Conservation (phyloP, 2,329 filamentous ascomycete species). For the Chaetomiaceae sp. region DNA sequence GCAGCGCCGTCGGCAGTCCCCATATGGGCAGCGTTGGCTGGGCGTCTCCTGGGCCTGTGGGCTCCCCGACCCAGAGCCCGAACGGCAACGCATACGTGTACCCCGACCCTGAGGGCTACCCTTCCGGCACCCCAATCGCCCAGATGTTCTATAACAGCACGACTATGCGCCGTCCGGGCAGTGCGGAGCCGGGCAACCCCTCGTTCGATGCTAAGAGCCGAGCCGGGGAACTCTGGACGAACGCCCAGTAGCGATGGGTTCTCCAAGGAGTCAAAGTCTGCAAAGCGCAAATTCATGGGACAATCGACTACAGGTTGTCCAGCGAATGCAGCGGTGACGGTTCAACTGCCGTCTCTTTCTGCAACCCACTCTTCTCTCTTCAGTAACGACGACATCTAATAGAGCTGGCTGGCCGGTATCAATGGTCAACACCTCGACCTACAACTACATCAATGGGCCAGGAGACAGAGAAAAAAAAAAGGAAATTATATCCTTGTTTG, state of each 20-base stretch:
- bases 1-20: slow-evolving; percentile 76
- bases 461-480: too few relatives aligned
- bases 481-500: slow-evolving; percentile 4
- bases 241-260: slow-evolving; percentile 37
- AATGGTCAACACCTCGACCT: background rate
- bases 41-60: slow-evolving; percentile 76
- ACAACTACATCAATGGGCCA: background rate
- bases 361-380: background rate
- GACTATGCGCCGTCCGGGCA: slow-evolving; percentile 65
- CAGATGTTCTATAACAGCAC: slow-evolving; percentile 69
- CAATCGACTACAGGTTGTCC: background rate
- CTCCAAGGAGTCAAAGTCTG: too few relatives aligned
- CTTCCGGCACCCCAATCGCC: slow-evolving; percentile 52
- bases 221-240: slow-evolving; percentile 50
- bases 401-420: background rate
- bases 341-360: background rate
- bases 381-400: slow-evolving; percentile 6
- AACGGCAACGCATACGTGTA: slow-evolving; percentile 67
- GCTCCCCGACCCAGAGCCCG: slow-evolving; percentile 62
- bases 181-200: slow-evolving; percentile 60
- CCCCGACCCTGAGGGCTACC: slow-evolving; percentile 73
- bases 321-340: background rate
- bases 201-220: slow-evolving; percentile 60
- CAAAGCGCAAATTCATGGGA: too few relatives aligned
- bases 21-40: slow-evolving; percentile 79